Percentiles rank a stretch among this genome's conserved stretches.
These are phyloP conservation scores for Phytophthora crassamura DNA, from an alignment of 352 stramenopile genomes.

Conservation along the genomic window DNA sequence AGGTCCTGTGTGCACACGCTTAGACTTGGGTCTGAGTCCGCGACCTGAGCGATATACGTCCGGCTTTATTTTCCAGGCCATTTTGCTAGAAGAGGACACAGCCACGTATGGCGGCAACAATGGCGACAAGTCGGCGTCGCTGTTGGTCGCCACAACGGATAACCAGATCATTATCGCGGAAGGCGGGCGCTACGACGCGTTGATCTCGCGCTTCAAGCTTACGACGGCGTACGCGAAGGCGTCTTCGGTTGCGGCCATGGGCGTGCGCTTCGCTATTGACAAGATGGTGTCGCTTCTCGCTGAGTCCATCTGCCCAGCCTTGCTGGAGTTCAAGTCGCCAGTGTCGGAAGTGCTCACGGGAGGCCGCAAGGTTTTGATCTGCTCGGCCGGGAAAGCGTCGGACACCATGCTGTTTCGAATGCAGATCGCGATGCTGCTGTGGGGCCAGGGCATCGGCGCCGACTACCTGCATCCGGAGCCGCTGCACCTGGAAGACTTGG, in stretches of 20 bases:
- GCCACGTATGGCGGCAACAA: conserved; percentile 23
- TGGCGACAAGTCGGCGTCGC: conserved; percentile 24
- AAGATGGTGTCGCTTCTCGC: conserved; percentile 84
- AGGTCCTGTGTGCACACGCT: conserved; percentile 62
- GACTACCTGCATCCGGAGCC: conserved; percentile 88
- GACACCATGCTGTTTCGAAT: conserved; percentile 81
- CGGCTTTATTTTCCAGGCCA: conserved; percentile 87
- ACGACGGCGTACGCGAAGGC: conserved; percentile 79
- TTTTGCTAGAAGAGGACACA: conserved; percentile 51
- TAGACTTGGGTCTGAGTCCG: conserved; percentile 82
- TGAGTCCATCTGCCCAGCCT: conserved; percentile 37
- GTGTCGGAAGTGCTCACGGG: conserved; percentile 45
- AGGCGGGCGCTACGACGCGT: conserved; percentile 81
- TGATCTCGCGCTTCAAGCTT: conserved; percentile 87
- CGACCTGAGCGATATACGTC: conserved; percentile 80
- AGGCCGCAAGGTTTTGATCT: conserved; percentile 72
- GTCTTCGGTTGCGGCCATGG: conserved; percentile 76
- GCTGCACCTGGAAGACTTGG: conserved; percentile 80
- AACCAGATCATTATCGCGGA: conserved; percentile 80
- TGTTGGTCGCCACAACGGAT: conserved; percentile 43
- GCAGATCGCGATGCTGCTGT: conserved; percentile 82
- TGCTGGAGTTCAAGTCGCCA: conserved; percentile 47
- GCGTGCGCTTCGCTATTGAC: conserved; percentile 86
- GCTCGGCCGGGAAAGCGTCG: conserved; percentile 73
- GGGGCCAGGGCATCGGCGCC: conserved; percentile 70